Conservation (phyloP, 164 flowering plant genomes). For the Kingdonia uniflora region DNA sequence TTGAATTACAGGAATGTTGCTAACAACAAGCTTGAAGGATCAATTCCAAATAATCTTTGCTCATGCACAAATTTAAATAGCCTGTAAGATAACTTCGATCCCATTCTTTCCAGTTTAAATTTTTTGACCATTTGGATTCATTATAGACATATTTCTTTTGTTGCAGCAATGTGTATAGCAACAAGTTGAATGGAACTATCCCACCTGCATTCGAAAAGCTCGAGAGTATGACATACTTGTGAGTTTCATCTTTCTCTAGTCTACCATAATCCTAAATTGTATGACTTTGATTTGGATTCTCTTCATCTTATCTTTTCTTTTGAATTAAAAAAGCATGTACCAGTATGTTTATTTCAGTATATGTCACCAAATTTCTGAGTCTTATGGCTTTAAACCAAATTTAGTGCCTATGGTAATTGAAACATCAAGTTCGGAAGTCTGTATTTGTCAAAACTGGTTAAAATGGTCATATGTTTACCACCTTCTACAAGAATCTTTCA, state of each 20-base stretch:
- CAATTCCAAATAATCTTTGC: conserved; percentile 79
- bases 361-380: too few relatives aligned
- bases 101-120: neutral
- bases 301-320: too few relatives aligned
- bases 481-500: conserved; percentile 60
- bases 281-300: too few relatives aligned
- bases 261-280: too few relatives aligned
- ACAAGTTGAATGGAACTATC: conserved; percentile 72
- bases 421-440: too few relatives aligned
- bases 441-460: too few relatives aligned
- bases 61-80: conserved; percentile 86
- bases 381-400: too few relatives aligned
- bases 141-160: neutral
- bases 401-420: too few relatives aligned
- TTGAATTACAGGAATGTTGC: conserved; percentile 66
- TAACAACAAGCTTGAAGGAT: conserved; percentile 79
- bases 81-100: conserved; percentile 42
- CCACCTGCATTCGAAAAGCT: conserved; percentile 58
- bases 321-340: too few relatives aligned
- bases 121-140: neutral
- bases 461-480: too few relatives aligned
- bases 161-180: conserved; percentile 65
- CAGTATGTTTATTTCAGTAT: too few relatives aligned
- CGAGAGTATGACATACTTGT: conserved; percentile 82
- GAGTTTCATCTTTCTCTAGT: conserved; percentile 15